Evolutionary conservation across 371 early-diverging fungal genomes (phyloP).

Genomic region (Vairimorpha apis): DNA sequence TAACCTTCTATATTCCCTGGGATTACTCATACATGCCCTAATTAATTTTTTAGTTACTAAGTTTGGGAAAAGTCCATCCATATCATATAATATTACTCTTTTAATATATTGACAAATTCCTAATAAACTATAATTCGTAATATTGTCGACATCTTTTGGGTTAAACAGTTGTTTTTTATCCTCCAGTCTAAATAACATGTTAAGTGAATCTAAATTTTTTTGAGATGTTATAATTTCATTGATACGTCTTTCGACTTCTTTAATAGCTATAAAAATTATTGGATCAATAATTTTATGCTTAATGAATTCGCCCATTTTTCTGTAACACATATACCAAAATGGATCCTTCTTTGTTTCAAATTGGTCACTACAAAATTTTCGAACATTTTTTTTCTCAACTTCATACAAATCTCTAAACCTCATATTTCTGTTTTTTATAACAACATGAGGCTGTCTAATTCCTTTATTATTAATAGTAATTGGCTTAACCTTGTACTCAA

Average conservation of each 20-base stretch:
- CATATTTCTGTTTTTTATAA: too few species aligned
- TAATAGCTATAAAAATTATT: background rate
- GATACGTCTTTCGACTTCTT: background rate
- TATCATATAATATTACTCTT: constrained; percentile 12
- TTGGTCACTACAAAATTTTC: background rate
- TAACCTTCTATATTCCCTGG: background rate
- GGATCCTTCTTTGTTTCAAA: background rate
- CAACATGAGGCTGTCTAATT: too few species aligned
- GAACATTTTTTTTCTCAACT: background rate
- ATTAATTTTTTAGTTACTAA: constrained; percentile 8
- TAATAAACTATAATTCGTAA: background rate
- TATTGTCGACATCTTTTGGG: background rate
- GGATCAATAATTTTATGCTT: background rate
- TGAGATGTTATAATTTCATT: background rate
- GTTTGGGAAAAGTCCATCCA: constrained; percentile 23
- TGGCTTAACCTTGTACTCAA: too few species aligned
- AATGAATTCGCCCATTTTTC: background rate
- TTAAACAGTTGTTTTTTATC: background rate
- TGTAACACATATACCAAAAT: background rate
- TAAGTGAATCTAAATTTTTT: background rate
- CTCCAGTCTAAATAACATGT: background rate
- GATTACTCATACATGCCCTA: background rate
- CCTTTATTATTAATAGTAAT: too few species aligned
- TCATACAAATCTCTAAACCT: background rate
- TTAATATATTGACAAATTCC: constrained; percentile 8